These are phyloP conservation scores for Haberlea rhodopensis DNA, from an alignment of 257 asterid genomes.

Conservation along the genomic window DNA sequence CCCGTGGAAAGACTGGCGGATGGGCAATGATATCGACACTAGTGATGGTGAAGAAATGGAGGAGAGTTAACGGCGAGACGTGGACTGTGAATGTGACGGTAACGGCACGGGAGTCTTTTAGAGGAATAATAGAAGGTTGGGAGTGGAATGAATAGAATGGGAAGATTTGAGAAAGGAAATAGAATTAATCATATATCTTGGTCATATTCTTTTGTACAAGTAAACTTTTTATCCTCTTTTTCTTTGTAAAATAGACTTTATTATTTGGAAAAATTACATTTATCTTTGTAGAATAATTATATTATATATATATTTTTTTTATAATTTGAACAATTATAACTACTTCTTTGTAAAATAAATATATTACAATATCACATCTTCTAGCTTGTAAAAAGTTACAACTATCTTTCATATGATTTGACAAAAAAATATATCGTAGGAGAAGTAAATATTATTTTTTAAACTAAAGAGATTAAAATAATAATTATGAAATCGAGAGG, in stretches of 20 bases:
- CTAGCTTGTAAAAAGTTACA: too few relatives aligned
- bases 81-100: conserved; percentile 24
- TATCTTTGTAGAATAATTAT: too few relatives aligned
- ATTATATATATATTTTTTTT: too few relatives aligned
- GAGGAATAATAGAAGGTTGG: conserved; percentile 9
- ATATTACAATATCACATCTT: too few relatives aligned
- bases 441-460: too few relatives aligned
- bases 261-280: too few relatives aligned
- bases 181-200: conserved; percentile 4
- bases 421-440: too few relatives aligned
- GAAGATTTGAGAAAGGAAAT: conserved; percentile 18
- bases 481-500: too few relatives aligned
- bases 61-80: conserved; percentile 10
- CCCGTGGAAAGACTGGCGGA: conserved; percentile 21
- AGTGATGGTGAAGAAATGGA: conserved; percentile 10
- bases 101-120: conserved; percentile 27
- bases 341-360: too few relatives aligned
- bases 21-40: not conserved
- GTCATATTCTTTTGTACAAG: conserved; percentile 8
- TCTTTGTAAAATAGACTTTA: not conserved
- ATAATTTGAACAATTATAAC: too few relatives aligned
- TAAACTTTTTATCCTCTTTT: not conserved
- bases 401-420: too few relatives aligned
- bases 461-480: too few relatives aligned
- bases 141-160: conserved; percentile 3